phyloP scores from a whole-genome alignment of 192 early-diverging fungal species.

The Linnemannia elongata region DNA sequence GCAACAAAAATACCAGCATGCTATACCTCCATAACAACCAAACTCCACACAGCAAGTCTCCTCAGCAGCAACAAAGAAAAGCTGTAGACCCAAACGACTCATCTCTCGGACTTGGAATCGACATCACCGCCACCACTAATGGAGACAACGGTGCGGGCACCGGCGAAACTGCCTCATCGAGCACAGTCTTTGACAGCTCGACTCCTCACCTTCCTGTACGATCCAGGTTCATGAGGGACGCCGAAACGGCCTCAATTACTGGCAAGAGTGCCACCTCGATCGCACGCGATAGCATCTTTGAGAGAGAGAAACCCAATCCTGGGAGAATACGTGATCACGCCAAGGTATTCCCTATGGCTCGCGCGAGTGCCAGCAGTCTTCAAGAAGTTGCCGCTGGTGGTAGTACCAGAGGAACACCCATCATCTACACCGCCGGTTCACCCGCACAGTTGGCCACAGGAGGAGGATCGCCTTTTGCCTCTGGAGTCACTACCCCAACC shows the following conservation, averaged over 20 bases:
- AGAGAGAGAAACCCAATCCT: not conserved
- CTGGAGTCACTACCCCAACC: constrained; percentile 1
- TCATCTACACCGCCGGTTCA: not conserved
- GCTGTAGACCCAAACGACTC: not conserved
- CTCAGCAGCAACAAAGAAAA: not conserved
- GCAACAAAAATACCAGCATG: not conserved
- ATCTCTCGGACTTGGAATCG: constrained; percentile 40
- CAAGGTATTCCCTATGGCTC: constrained; percentile 24
- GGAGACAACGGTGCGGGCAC: not conserved
- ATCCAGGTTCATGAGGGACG: not conserved
- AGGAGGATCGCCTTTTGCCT: constrained; percentile 17
- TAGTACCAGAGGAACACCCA: constrained; percentile 26
- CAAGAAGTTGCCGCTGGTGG: not conserved
- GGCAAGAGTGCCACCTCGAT: not conserved
- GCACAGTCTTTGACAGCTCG: not conserved
- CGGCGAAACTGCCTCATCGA: not conserved
- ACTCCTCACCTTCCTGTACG: not conserved
- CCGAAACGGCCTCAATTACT: not conserved
- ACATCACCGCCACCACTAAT: constrained; percentile 6
- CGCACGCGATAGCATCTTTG: not conserved
- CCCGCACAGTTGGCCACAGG: not conserved
- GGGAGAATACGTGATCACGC: constrained; percentile 34
- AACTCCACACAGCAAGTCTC: not conserved
- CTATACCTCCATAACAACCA: not conserved
- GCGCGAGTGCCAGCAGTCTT: constrained; percentile 15